Base-by-base conservation (phyloP, 2,329 filamentous ascomycete genomes). In the Furcasterigmium furcatum region DNA sequence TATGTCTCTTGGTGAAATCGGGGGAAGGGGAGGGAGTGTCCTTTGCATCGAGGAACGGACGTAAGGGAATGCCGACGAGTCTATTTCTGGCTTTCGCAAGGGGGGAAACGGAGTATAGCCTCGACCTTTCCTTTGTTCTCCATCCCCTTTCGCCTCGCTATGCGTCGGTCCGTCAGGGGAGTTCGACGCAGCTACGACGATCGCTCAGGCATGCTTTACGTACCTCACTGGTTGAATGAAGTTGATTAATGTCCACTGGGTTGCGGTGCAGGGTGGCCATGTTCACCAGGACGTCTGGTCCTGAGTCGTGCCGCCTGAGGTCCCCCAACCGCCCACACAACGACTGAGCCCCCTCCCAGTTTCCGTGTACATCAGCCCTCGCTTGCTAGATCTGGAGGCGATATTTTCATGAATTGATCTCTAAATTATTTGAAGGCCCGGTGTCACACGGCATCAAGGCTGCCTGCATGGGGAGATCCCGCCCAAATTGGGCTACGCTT, bases 1-100 rank as follows among this genome's bases (percentile, higher is more conserved):
- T 50, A 51, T 42, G 48, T 51, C 50, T 48, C 50, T 47, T 47
- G 41, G 48, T 49, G 41, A 49, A 36, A 7, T 19, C n/a, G 16
- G 51, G 46, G 46, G 49, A 29, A 46, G 48, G 45, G 40, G 41
- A 45, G 45, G 47, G 44, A 7, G 24, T 12, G 24, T 27, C 36
- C 44, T 43, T 45, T 51, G 50, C 46, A 46, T 52, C 39, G 50
- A 52, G 46, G 48, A 46, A 49, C 43, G 7, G 46, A 45, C 50
- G 46, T 18, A 19, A 52, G 50, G 24, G 50, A 52, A 51, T 49
- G 45, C 50, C 43, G 49, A 48, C 41, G 42, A 44, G 46, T 51
- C 48, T 52, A 43, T 50, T 48, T 47, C 57, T 52, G 53, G 49
- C 58, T 35, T 49, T 55, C 47, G 50, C 44, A 35, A 57, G 50